Base-by-base conservation (phyloP, 805 yeast species). In the Kazachstania viticola region DNA sequence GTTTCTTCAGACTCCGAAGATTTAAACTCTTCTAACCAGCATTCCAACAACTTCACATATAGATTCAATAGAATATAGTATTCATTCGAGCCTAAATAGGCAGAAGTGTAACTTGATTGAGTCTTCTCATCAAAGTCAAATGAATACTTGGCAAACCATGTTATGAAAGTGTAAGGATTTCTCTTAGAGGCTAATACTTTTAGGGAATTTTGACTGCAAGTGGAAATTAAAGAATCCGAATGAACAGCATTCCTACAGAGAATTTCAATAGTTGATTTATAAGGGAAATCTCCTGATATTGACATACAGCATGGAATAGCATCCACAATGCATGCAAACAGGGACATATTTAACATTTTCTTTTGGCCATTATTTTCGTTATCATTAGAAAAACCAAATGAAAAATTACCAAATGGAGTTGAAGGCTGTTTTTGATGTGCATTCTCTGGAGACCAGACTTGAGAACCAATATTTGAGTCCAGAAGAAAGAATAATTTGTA, bases 91-190 rank as follows among this genome's bases (percentile, higher is more conserved):
- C 75, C 67, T 25, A 77, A 51, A 44, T 72, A 74, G 2, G 73
- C 71, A 17, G 72, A 61, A 32, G 75, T 71, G 44, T 73, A 69
- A n/a, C 58, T 51, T 3, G 63, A 54, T 26, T 60, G 61, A 3
- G 82, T 75, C 39, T 73, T 74, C 37, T 84, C 95, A 40, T 76
- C 82, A 38, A 81, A 72, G 42, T 75, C 75, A 54, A 87, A 83
- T 1, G 94, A 82, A 36, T 73, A 72, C 42, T 80, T 75, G 1
- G 94, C 82, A 61, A 77, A 84, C 16, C 74, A 69, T 1, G 82
- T 77, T 26, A 85, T 69, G 25, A 87, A 61, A 2, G 72, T 67
- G 29, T 77, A 72, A 0, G 94, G 79, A 40, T 79, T 79, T 37
- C 68, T 73, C 30, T 71, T 72, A 1, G 76, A 61, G 1, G 93